These are phyloP conservation scores for Sordariomycetes sp. DNA, from an alignment of 2,329 filamentous ascomycete genomes.

Conservation along the genomic window DNA sequence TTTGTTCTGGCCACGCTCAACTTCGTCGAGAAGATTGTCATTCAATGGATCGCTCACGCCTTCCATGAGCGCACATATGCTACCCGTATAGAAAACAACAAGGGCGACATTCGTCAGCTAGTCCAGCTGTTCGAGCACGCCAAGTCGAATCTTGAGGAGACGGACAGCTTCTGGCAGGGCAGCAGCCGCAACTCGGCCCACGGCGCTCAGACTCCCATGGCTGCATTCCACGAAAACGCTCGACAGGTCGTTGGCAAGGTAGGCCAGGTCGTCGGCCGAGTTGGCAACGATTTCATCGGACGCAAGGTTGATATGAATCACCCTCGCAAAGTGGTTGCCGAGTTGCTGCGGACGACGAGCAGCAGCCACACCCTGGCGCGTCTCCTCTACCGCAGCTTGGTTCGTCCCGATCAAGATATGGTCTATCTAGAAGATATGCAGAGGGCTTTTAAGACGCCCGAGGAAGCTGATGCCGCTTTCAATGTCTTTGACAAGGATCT, in stretches of 20 bases:
- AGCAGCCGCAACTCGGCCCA: constrained; percentile 29
- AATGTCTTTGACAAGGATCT: constrained; percentile 92
- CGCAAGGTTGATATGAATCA: constrained; percentile 62
- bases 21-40: constrained; percentile 84
- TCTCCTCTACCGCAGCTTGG: constrained; percentile 80
- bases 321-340: constrained; percentile 74
- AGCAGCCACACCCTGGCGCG: constrained; percentile 80
- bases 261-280: constrained; percentile 73
- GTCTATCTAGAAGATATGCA: constrained; percentile 72
- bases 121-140: constrained; percentile 58
- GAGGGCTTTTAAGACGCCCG: constrained; percentile 67
- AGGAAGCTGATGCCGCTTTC: constrained; percentile 85
- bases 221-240: constrained; percentile 64
- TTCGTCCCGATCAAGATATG: constrained; percentile 64
- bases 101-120: constrained; percentile 66
- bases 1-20: constrained; percentile 76
- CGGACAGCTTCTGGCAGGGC: constrained; percentile 39
- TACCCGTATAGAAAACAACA: constrained; percentile 85
- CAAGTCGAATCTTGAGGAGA: constrained; percentile 58
- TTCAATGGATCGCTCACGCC: constrained; percentile 87
- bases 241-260: constrained; percentile 70
- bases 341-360: constrained; percentile 61
- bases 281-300: constrained; percentile 89
- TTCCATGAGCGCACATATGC: constrained; percentile 90
- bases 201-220: constrained; percentile 66